phyloP scores from a whole-genome alignment of 257 asterid genomes.

The Solanum appendiculatum region DNA sequence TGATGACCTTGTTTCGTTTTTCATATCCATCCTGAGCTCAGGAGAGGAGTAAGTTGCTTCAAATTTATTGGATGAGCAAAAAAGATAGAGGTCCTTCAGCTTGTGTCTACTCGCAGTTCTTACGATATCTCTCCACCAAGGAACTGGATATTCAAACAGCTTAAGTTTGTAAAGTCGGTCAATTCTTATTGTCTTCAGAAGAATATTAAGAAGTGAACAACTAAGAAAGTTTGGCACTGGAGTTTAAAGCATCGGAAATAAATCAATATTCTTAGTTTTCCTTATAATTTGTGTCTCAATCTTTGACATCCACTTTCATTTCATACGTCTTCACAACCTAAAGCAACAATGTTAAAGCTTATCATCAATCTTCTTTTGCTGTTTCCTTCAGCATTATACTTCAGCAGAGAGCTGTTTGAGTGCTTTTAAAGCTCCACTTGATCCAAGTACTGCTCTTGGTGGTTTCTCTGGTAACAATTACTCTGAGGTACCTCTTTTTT shows the following conservation, averaged over 20 bases:
- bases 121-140: not conserved
- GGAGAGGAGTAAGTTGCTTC: not conserved
- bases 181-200: not conserved
- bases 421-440: constrained; percentile 95
- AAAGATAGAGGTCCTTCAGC: not conserved
- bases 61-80: not conserved
- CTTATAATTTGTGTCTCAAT: not conserved
- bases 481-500: constrained; percentile 51
- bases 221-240: not conserved
- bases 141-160: not conserved
- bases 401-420: constrained; percentile 83
- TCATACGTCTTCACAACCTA: not conserved
- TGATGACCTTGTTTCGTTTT: not conserved
- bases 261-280: not conserved
- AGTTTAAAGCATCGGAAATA: not conserved
- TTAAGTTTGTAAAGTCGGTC: not conserved
- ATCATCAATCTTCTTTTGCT: constrained; percentile 7
- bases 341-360: not conserved
- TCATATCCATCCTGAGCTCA: not conserved
- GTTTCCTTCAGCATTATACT: constrained; percentile 62
- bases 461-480: constrained; percentile 88
- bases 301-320: not conserved
- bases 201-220: not conserved
- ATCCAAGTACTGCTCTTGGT: constrained; percentile 94
- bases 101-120: not conserved